Evolutionary conservation across 2,329 filamentous ascomycete genomes (phyloP).

Genomic region (Pseudopithomyces maydicus): DNA sequence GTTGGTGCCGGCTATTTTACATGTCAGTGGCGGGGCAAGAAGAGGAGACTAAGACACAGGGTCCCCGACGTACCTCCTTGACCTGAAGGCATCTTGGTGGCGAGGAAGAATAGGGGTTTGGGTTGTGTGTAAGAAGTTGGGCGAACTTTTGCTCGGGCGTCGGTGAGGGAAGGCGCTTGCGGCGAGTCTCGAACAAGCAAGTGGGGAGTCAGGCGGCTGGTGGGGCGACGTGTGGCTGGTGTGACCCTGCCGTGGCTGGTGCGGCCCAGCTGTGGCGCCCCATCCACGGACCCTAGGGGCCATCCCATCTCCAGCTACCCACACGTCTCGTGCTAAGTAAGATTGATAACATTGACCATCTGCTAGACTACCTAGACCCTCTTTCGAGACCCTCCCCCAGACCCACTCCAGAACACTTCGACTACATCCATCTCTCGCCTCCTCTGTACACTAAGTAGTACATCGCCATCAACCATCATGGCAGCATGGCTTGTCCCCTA

Average conservation of each 20-base stretch:
- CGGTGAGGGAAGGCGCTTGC: constrained; percentile 15
- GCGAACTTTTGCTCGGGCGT: constrained; percentile 6
- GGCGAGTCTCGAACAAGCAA: constrained; percentile 13
- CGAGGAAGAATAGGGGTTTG: constrained; percentile 5
- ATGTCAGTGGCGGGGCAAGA: not conserved
- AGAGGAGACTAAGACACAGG: not conserved
- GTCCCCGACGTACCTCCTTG: constrained; percentile 49
- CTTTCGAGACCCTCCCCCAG: too few relatives aligned
- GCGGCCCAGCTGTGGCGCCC: too few relatives aligned
- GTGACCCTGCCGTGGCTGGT: not conserved
- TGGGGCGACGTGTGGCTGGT: constrained; percentile 10
- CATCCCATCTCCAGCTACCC: too few relatives aligned
- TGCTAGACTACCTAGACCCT: too few relatives aligned
- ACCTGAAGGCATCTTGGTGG: constrained; percentile 55
- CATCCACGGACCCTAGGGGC: too few relatives aligned
- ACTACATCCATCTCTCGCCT: too few relatives aligned
- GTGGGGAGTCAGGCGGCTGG: constrained; percentile 7
- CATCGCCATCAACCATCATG: too few relatives aligned
- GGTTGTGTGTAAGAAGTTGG: constrained; percentile 1
- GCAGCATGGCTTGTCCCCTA: too few relatives aligned
- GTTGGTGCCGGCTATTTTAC: constrained; percentile 54
- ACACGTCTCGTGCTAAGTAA: too few relatives aligned
- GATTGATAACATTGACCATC: too few relatives aligned
- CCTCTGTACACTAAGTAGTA: too few relatives aligned
- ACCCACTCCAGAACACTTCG: too few relatives aligned